phyloP scores from a whole-genome alignment of 164 flowering plant species.

The Magnolia changhungtana region DNA sequence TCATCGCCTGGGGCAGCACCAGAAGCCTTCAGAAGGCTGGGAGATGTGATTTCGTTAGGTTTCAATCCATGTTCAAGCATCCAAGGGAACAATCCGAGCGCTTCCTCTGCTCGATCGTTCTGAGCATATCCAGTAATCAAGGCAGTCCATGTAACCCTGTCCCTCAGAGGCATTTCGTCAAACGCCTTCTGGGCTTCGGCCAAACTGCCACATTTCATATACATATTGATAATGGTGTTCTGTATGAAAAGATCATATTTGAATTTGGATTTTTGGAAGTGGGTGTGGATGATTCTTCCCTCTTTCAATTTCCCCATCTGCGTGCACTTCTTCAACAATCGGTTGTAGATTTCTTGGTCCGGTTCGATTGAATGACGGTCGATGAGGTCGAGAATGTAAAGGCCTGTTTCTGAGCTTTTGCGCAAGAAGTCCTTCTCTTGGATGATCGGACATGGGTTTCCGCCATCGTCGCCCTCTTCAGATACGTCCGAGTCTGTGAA shows the following conservation, averaged over 20 bases:
- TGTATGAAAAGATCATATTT: conserved; percentile 28
- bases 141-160: conserved; percentile 61
- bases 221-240: conserved; percentile 54
- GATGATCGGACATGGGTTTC: conserved; percentile 16
- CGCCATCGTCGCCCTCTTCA: conserved; percentile 7
- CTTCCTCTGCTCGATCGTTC: conserved; percentile 41
- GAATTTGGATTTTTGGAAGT: conserved; percentile 38
- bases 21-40: conserved; percentile 58
- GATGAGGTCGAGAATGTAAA: conserved; percentile 54
- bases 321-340: conserved; percentile 50
- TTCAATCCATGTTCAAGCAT: conserved; percentile 45
- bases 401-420: conserved; percentile 28
- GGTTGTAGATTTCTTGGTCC: conserved; percentile 35
- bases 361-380: conserved; percentile 37
- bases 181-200: conserved; percentile 48
- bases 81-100: conserved; percentile 38
- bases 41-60: conserved; percentile 62
- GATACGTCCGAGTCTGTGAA: conserved; percentile 11
- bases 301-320: conserved; percentile 33
- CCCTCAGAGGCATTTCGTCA: conserved; percentile 46
- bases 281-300: conserved; percentile 49
- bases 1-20: conserved; percentile 20
- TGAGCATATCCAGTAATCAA: conserved; percentile 59
- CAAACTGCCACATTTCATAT: conserved; percentile 48
- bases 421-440: conserved; percentile 47